These are phyloP conservation scores for Scolecobasidium constrictum DNA, from an alignment of 2,329 filamentous ascomycete species.

Conservation along the genomic window DNA sequence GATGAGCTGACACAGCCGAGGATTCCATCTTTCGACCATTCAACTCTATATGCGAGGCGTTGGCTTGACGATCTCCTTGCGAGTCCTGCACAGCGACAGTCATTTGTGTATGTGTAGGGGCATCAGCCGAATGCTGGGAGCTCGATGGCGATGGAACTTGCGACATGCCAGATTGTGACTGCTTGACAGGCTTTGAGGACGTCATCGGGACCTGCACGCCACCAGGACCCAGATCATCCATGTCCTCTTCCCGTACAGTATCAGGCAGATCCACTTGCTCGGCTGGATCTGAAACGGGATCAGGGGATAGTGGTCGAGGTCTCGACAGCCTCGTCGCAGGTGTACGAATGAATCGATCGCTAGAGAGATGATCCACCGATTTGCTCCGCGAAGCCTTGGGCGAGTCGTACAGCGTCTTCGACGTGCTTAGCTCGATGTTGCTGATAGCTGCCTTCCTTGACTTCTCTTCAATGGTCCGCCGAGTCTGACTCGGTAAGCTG, in stretches of 20 bases:
- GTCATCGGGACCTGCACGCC: neutral
- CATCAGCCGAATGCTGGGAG: neutral
- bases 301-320: neutral
- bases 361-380: neutral
- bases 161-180: neutral
- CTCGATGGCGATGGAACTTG: neutral
- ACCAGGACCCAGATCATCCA: neutral
- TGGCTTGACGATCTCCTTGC: neutral
- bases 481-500: no score
- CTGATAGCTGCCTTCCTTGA: no score
- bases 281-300: no score
- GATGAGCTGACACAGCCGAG: neutral
- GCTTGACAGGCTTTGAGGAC: neutral
- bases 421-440: neutral
- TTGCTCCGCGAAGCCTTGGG: neutral
- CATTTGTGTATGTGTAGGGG: constrained; percentile 3
- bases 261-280: neutral
- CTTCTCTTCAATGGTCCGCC: no score
- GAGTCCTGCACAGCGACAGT: constrained; percentile 4
- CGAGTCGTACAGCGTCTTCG: neutral
- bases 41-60: no score
- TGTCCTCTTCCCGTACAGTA: neutral
- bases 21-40: neutral
- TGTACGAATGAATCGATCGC: neutral
- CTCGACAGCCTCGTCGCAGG: neutral